Evolutionary conservation across 257 asterid genomes (phyloP), one percentile per base, ranked within the genome.

Genomic region (Fraxinus anomala): DNA sequence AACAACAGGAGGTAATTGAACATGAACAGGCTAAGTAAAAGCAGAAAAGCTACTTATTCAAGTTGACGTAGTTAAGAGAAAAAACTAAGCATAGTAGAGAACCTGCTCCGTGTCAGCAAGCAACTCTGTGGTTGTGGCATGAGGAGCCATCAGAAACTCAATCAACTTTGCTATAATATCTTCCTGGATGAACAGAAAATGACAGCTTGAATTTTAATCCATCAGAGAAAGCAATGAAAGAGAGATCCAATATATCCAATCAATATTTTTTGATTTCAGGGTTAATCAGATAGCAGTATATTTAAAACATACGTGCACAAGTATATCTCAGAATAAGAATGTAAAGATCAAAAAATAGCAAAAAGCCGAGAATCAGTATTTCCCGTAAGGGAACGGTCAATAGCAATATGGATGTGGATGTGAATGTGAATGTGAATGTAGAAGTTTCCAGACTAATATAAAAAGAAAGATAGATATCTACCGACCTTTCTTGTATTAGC

Each of bases 71-170:
- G 24, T 56, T n/a, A 54, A 54, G 3, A 26, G 33, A 63, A 69
- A 36, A 66, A 66, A 26, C 42, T 61, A 51, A 65, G 81, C 19
- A 36, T 16, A 9, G 39, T 51, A 42, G 51, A 28, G 69, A 42
- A 94, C 99, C 98, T 89, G 96, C 30, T 94, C 98, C 75, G 86
- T 92, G 36, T 92, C 98, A 75, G 95, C 86, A 77, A 93, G 95
- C 75, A 89, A 77, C 42, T 90, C 97, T 12, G 94, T 73, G 74
- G 97, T 87, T 16, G 92, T 89, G 44, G 97, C 96, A 82, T 89
- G 90, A 77, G 99, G 99, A 72, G 91, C 94, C 87, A 86, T 86
- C 92, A 96, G 76, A 82, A 96, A 96, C 19, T 93, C 97, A 14
- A 91, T 80, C 90, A 96, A 77, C 90, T 89, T 93, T 36, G 80